Evolutionary conservation across 805 yeast species (phyloP), one percentile per base, ranked within the genome.

Genomic region (Jamesozyma gamospora): DNA sequence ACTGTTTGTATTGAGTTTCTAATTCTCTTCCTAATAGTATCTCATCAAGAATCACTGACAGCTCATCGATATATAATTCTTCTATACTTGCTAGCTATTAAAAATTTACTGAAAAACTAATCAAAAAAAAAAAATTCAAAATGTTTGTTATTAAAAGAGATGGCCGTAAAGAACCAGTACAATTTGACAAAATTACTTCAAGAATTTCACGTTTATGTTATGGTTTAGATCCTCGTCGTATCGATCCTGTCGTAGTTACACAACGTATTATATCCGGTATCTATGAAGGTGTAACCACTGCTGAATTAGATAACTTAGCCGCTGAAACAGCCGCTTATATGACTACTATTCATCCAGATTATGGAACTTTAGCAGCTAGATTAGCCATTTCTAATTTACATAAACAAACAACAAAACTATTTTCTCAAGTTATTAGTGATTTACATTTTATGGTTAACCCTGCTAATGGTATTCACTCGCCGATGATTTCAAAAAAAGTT

Each of bases 291-390:
- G 96, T 88, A 38, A 83, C 85, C 55, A 87, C 95, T 41, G 72
- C 77, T 42, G 95, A 87, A 61, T 67, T 81, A 40, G 83, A 77
- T 48, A 74, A 76, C 51, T 65, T 79, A 34, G 86, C 96, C 32
- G 96, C 96, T 32, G 97, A 90, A 65, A 85, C 95, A 27, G 90
- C 95, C 38, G 96, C 96, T 32, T 82, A 80, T 53, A 82, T 90
- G 94, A 85, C 96, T 41, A 88, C 96, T 13, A 75, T 82, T 46
- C 97, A 90, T 62, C 96, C 96, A n/a, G 96, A 90, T 65, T 88
- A 90, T 53, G 94, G 96, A 26, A 77, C 77, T 32, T 71, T 87
- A 51, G 96, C 96, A 40, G 96, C 96, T 18, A 77, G 97, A 64
- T 78, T 90, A 42, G 96, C 96, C 21, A 79, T 90, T 35, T 81